phyloP scores from a whole-genome alignment of 495 filamentous ascomycete genomes.

The Physcia stellaris region DNA sequence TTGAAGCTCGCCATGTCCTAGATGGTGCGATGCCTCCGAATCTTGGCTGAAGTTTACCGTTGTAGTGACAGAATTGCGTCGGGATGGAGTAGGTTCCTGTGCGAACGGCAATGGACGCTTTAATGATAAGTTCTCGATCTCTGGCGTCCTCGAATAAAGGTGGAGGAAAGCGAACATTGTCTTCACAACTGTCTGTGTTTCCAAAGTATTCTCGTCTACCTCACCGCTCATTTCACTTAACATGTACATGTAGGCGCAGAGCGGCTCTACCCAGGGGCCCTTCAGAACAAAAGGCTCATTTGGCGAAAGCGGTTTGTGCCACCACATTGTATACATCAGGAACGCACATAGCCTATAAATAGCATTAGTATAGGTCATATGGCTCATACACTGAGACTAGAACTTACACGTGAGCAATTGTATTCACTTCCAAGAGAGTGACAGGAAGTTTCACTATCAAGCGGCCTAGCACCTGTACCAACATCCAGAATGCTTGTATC shows the following conservation, averaged over 20 bases:
- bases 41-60: no score
- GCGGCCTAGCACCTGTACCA: slow-evolving; percentile 9
- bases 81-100: no score
- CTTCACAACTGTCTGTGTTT: not conserved
- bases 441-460: slow-evolving; percentile 4
- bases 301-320: slow-evolving; percentile 12
- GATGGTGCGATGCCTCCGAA: no score
- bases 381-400: not conserved
- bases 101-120: no score
- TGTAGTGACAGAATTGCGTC: no score
- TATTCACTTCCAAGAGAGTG: slow-evolving; percentile 13
- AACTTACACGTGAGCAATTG: slow-evolving; percentile 10
- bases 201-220: not conserved
- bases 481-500: slow-evolving; percentile 14
- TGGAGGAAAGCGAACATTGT: not conserved
- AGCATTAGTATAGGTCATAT: not conserved
- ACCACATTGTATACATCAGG: slow-evolving; percentile 10
- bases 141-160: not conserved
- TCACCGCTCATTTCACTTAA: not conserved
- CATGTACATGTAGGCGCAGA: slow-evolving; percentile 1
- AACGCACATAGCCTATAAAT: slow-evolving; percentile 1
- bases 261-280: not conserved
- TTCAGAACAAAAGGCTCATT: slow-evolving; percentile 7
- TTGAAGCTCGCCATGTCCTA: no score
- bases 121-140: no score